A percentile compares a stretch with the other conserved stretches of the same genome.
Conservation (phyloP, 768 basidiomycete species). For the Amanita subjunquillea region DNA sequence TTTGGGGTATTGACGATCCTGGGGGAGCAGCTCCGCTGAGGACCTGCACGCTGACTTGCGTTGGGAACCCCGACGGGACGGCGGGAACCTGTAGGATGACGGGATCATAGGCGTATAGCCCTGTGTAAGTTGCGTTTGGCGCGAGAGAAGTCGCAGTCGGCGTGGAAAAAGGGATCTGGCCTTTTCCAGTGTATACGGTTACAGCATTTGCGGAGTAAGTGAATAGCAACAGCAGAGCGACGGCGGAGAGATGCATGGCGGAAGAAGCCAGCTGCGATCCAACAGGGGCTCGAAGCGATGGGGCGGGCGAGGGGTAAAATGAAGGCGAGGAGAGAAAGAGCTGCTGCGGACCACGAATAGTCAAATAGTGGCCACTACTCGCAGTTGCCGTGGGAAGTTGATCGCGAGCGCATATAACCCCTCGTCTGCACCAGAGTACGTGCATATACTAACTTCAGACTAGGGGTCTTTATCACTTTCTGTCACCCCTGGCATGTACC, state of each 20-base stretch:
- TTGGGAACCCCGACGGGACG: conserved; percentile 10
- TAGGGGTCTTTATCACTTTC: too few species aligned
- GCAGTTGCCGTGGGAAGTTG: too few species aligned
- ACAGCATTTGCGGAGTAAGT: conserved; percentile 10
- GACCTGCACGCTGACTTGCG: conserved; percentile 3
- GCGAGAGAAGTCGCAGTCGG: conserved; percentile 32
- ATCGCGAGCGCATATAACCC: too few species aligned
- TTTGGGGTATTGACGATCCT: conserved; percentile 28
- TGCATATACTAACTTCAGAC: too few species aligned
- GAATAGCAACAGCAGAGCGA: not conserved
- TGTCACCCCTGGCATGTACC: conserved; percentile 34
- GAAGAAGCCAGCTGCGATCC: not conserved
- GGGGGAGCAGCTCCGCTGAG: not conserved
- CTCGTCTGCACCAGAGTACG: too few species aligned
- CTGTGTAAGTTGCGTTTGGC: conserved; percentile 32
- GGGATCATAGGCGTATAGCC: conserved; percentile 21
- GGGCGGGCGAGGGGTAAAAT: not conserved
- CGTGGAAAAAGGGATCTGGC: conserved; percentile 26
- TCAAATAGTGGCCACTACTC: too few species aligned
- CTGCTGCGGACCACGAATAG: not conserved
- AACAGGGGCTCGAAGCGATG: not conserved
- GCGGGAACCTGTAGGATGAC: conserved; percentile 19
- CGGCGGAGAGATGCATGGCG: not conserved
- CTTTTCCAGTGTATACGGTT: conserved; percentile 25
- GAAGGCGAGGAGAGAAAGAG: not conserved